Evolutionary conservation across 192 early-diverging fungal species (phyloP), one percentile per base, ranked within the genome.

Genomic region (Rhizophagus prolifer): DNA sequence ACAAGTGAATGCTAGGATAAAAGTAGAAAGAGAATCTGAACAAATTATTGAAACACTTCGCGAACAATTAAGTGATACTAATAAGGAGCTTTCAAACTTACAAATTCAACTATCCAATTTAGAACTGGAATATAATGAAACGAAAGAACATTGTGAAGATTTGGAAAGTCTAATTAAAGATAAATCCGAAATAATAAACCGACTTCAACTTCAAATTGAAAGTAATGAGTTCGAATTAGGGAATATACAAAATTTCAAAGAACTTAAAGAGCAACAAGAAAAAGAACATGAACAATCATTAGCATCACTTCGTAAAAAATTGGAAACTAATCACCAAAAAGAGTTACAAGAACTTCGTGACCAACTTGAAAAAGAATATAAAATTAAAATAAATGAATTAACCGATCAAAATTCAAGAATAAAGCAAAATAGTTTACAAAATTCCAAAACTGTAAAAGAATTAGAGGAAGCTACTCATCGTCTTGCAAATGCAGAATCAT

Each of bases 321-420:
- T 70, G 23, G 38, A 70, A 44, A 41, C 12, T 47, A 25, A 2
- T 44, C 38, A 41, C n/a, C 36, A 36, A 70, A 70, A 70, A 46
- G 68, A 70, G 23, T 46, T 70, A 44, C 34, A 70, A 44, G 44
- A 47, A 44, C 68, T 70, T 70, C 25, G 36, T 25, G 41, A 70
- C 23, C n/a, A n/a, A 70, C 13, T 70, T 19, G 21, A 44, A 26
- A 63, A 63, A 13, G 36, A 70, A 46, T 70, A 70, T 46, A n/a
- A 70, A 70, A 7, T 46, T 25, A 34, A 38, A 38, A 25, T 66
- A 31, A 66, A 6, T 19, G 34, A 28, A 66, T 36, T 66, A 66
- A 28, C 2, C 13, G 28, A 36, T 14, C 30, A 66, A 14, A 66
- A 66, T 66, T 28, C 13, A n/a, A 36, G 34, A 14, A 6, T 66